These are phyloP conservation scores for Bruguiera sexangula DNA, from an alignment of 345 rosid species.

Conservation along the genomic window DNA sequence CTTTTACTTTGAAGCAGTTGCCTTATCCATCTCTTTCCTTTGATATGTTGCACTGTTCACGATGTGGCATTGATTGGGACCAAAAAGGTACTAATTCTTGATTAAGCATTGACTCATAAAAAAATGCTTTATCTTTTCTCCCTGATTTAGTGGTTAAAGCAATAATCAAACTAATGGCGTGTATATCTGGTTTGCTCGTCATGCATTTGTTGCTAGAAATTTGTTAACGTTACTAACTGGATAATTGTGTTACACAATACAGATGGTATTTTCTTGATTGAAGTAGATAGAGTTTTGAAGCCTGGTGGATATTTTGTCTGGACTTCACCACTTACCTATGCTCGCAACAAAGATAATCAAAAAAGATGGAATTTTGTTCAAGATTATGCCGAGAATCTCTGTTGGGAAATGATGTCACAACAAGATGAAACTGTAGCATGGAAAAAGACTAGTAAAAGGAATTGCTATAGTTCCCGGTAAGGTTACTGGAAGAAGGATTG, in stretches of 20 bases:
- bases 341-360: constrained; percentile 62
- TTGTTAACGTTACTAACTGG: not conserved
- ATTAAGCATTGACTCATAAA: not conserved
- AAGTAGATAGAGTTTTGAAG: constrained; percentile 84
- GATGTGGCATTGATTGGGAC: constrained; percentile 96
- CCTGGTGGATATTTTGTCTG: constrained; percentile 99
- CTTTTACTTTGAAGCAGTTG: constrained; percentile 72
- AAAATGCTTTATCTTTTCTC: too few relatives aligned
- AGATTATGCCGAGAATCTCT: constrained; percentile 69
- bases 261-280: constrained; percentile 84
- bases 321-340: constrained; percentile 87
- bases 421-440: constrained; percentile 96
- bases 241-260: constrained; percentile 11
- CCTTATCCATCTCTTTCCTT: constrained; percentile 97
- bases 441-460: constrained; percentile 78
- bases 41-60: constrained; percentile 96
- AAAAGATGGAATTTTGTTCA: constrained; percentile 72
- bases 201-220: not conserved
- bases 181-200: not conserved
- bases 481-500: constrained; percentile 19
- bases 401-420: constrained; percentile 86
- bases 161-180: not conserved
- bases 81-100: constrained; percentile 59
- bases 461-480: constrained; percentile 76
- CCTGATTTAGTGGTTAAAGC: too few relatives aligned